Percentiles rank a stretch among this genome's conserved stretches.
phyloP scores from a whole-genome alignment of 352 stramenopile genomes.

The Pythium myriotylum region DNA sequence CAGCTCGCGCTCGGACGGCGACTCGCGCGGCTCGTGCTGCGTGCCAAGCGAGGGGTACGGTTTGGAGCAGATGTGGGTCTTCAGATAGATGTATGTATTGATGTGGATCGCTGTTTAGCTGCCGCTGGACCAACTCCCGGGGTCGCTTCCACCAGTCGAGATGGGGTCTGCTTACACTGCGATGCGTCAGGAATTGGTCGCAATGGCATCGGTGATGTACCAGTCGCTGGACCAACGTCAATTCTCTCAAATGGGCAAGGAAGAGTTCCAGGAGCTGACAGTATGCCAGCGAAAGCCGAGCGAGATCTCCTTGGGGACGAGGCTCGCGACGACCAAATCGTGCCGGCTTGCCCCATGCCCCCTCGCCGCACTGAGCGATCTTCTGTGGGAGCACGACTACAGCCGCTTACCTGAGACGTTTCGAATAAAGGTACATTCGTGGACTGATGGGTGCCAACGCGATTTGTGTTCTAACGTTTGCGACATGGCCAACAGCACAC shows the following conservation, averaged over 20 bases:
- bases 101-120: background rate
- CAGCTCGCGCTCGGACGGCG: background rate
- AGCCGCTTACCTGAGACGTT: background rate
- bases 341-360: background rate
- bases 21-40: background rate
- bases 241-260: background rate
- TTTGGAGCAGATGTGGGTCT: background rate
- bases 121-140: background rate
- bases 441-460: too few relatives aligned
- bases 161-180: background rate
- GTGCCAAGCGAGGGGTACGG: conserved; percentile 2
- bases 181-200: background rate
- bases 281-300: background rate
- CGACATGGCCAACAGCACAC: too few relatives aligned
- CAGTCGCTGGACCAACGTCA: background rate
- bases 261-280: background rate
- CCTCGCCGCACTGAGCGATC: background rate
- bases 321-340: background rate
- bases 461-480: too few relatives aligned
- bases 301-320: background rate
- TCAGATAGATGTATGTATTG: background rate
- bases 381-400: background rate
- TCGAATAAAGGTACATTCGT: background rate
- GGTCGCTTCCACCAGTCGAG: background rate
- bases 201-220: background rate